phyloP scores from a whole-genome alignment of 257 asterid genomes.

The Penstemon davidsonii region DNA sequence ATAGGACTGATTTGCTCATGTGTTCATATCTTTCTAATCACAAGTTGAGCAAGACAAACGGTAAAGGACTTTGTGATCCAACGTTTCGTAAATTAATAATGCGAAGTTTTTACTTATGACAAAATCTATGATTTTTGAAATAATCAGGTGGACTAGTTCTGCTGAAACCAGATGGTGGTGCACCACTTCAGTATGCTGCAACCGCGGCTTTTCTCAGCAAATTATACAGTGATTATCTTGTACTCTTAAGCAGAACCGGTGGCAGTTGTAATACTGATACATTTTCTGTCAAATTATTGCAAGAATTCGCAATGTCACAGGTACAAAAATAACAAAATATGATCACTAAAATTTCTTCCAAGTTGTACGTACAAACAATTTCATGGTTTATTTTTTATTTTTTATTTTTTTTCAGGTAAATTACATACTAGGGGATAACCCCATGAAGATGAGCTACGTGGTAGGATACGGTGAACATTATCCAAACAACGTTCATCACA shows the following conservation, averaged over 20 bases:
- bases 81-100: neutral
- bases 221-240: constrained; percentile 57
- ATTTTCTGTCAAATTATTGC: constrained; percentile 36
- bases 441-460: constrained; percentile 55
- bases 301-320: constrained; percentile 52
- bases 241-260: constrained; percentile 34
- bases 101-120: too few relatives aligned
- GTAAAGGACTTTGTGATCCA: constrained; percentile 21
- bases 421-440: constrained; percentile 65
- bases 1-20: constrained; percentile 53
- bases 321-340: constrained; percentile 21
- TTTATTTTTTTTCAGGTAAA: constrained; percentile 34
- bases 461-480: constrained; percentile 51
- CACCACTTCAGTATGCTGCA: constrained; percentile 53
- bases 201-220: constrained; percentile 62
- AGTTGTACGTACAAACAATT: too few relatives aligned
- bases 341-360: too few relatives aligned
- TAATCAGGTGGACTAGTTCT: constrained; percentile 55
- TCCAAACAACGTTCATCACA: constrained; percentile 51
- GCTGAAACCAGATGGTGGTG: constrained; percentile 39
- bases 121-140: neutral
- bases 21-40: constrained; percentile 45
- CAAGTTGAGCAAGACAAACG: constrained; percentile 39
- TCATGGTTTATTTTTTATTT: too few relatives aligned
- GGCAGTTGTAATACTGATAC: constrained; percentile 33